phyloP scores from a whole-genome alignment of 2,329 filamentous ascomycete genomes.

The Biscogniauxia marginata region DNA sequence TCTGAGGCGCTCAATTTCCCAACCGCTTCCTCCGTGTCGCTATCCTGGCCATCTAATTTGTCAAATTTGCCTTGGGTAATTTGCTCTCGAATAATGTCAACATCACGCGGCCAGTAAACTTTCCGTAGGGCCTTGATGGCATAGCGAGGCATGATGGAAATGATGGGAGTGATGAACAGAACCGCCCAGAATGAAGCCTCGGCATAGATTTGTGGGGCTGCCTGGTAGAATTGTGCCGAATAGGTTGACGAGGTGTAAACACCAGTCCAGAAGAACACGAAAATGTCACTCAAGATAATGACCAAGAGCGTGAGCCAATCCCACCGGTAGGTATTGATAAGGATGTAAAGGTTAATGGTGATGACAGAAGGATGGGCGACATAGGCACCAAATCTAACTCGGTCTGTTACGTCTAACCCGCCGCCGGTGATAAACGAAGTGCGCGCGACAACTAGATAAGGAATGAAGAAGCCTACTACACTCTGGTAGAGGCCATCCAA shows the following conservation, averaged over 20 bases:
- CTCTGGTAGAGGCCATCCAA: conserved; percentile 92
- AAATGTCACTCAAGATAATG: conserved; percentile 75
- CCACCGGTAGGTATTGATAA: conserved; percentile 97
- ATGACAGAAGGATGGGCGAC: conserved; percentile 81
- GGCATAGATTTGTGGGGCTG: conserved; percentile 75
- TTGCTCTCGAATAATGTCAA: conserved; percentile 95
- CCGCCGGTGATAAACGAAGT: conserved; percentile 69
- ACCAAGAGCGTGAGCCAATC: conserved; percentile 93
- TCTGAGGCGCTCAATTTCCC: conserved; percentile 36
- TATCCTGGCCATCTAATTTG: conserved; percentile 50
- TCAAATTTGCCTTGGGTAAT: conserved; percentile 79
- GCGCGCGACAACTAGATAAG: conserved; percentile 73
- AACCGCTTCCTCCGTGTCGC: conserved; percentile 29
- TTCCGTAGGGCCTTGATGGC: conserved; percentile 86
- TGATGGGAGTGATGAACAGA: conserved; percentile 72
- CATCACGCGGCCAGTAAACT: conserved; percentile 87
- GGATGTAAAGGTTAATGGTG: conserved; percentile 89
- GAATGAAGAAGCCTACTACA: conserved; percentile 88
- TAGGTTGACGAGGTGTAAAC: conserved; percentile 64
- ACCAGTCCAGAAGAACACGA: conserved; percentile 96
- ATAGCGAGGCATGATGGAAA: conserved; percentile 87
- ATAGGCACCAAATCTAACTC: conserved; percentile 81
- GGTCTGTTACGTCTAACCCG: conserved; percentile 75
- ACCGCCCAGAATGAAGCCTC: conserved; percentile 85
- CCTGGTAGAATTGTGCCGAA: conserved; percentile 65